Conservation (phyloP, 73 alveolate species). For the Paramecium primaurelia region DNA sequence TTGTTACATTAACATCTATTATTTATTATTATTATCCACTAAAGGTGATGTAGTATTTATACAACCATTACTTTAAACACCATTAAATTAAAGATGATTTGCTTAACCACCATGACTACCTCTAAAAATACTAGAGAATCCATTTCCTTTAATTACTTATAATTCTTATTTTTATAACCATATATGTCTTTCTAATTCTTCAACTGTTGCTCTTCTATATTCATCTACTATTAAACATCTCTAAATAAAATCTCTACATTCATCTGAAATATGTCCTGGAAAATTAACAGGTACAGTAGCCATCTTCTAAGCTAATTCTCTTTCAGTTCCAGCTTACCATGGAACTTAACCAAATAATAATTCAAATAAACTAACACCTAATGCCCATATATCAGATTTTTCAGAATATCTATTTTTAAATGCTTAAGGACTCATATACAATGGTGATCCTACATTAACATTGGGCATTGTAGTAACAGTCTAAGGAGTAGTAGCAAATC, state of each 20-base stretch:
- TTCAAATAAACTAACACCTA: slow-evolving; percentile 53
- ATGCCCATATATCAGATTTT: slow-evolving; percentile 59
- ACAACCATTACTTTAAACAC: not conserved
- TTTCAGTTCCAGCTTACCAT: slow-evolving; percentile 35
- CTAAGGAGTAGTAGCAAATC: slow-evolving; percentile 42
- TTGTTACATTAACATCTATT: not conserved
- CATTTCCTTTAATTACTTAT: not conserved
- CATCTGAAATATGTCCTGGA: slow-evolving; percentile 48
- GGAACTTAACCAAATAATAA: slow-evolving; percentile 51
- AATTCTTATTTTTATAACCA: slow-evolving; percentile 22
- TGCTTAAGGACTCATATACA: slow-evolving; percentile 60
- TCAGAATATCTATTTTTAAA: slow-evolving; percentile 56
- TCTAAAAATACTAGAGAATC: not conserved
- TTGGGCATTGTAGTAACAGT: slow-evolving; percentile 2
- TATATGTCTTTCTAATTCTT: slow-evolving; percentile 46
- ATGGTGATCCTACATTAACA: slow-evolving; percentile 59
- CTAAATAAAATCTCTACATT: slow-evolving; percentile 53
- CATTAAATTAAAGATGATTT: not conserved
- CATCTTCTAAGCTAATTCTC: slow-evolving; percentile 34
- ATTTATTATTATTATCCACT: not conserved
- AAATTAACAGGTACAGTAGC: not conserved
- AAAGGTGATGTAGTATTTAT: not conserved
- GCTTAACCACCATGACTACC: not conserved
- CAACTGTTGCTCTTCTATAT: slow-evolving; percentile 47
- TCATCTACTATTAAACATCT: slow-evolving; percentile 53